Percentiles rank a stretch among this genome's conserved stretches.
Conservation (phyloP, 2,329 filamentous ascomycete genomes). For the Triangularia setosa region DNA sequence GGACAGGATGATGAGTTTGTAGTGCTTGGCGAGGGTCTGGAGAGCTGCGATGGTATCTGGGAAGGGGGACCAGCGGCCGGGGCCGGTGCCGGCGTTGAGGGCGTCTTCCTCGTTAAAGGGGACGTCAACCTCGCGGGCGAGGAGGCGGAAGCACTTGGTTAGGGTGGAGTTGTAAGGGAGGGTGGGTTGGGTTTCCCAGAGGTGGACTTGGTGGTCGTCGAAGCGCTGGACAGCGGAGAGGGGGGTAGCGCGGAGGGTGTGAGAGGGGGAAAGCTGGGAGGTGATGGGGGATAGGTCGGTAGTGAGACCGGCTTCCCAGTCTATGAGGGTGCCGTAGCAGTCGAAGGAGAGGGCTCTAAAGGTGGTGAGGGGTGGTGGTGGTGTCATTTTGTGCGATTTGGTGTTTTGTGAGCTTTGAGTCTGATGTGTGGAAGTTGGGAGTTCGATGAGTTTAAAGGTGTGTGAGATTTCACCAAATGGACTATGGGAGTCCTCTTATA, state of each 20-base stretch:
- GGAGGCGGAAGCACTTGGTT: constrained; percentile 40
- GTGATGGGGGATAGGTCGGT: constrained; percentile 49
- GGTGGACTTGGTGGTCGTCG: constrained; percentile 45
- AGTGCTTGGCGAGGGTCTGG: constrained; percentile 43
- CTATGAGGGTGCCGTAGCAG: constrained; percentile 74
- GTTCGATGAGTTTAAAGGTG: background rate
- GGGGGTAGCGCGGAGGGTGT: constrained; percentile 36
- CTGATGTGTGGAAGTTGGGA: background rate
- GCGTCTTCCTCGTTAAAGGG: constrained; percentile 35
- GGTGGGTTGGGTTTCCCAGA: constrained; percentile 52
- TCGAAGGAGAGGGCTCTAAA: constrained; percentile 62
- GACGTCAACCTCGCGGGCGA: constrained; percentile 43
- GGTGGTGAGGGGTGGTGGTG: constrained; percentile 20
- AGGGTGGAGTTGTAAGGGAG: constrained; percentile 60
- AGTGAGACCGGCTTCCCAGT: constrained; percentile 69
- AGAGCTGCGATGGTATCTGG: constrained; percentile 54
- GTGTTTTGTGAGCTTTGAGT: background rate
- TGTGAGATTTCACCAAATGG: no score
- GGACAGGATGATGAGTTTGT: constrained; percentile 57
- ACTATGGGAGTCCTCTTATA: no score
- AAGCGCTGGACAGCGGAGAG: constrained; percentile 40
- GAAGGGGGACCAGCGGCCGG: constrained; percentile 55
- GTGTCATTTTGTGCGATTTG: background rate
- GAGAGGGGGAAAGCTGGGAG: constrained; percentile 37
- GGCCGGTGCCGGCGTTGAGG: constrained; percentile 46